Percentiles rank a stretch among this genome's conserved stretches.
These are phyloP conservation scores for Citrus reticulata DNA, from an alignment of 345 rosid genomes.

Conservation along the genomic window DNA sequence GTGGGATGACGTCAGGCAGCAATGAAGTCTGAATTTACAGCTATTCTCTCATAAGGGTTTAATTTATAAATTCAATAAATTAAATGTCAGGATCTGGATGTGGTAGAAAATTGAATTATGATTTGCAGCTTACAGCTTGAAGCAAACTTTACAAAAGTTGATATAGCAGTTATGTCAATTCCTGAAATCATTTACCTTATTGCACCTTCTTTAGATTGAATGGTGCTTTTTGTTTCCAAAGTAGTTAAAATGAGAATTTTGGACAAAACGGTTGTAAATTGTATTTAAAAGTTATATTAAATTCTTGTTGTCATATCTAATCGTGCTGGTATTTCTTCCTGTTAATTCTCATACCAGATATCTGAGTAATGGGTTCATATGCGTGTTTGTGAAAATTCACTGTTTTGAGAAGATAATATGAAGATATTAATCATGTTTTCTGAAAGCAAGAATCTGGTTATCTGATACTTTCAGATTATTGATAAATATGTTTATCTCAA, in stretches of 20 bases:
- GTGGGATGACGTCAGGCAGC: background rate
- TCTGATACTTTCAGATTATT: background rate
- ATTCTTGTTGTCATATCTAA: background rate
- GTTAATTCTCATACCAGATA: conserved; percentile 2
- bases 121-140: background rate
- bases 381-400: background rate
- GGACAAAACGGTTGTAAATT: background rate
- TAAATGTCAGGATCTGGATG: background rate
- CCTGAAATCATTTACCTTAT: background rate
- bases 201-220: background rate
- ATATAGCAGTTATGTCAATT: background rate
- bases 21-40: background rate
- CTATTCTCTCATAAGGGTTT: background rate
- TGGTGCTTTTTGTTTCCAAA: background rate
- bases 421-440: conserved; percentile 2
- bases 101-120: conserved; percentile 2
- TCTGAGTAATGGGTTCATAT: background rate
- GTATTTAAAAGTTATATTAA: background rate
- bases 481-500: conserved; percentile 3
- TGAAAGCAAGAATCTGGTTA: background rate
- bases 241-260: background rate
- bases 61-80: background rate
- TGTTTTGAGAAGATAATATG: background rate
- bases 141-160: background rate
- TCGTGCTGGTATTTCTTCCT: background rate